These are phyloP conservation scores for Juncus effusus DNA, from an alignment of 176 grass and related monocot genomes.

Conservation along the genomic window DNA sequence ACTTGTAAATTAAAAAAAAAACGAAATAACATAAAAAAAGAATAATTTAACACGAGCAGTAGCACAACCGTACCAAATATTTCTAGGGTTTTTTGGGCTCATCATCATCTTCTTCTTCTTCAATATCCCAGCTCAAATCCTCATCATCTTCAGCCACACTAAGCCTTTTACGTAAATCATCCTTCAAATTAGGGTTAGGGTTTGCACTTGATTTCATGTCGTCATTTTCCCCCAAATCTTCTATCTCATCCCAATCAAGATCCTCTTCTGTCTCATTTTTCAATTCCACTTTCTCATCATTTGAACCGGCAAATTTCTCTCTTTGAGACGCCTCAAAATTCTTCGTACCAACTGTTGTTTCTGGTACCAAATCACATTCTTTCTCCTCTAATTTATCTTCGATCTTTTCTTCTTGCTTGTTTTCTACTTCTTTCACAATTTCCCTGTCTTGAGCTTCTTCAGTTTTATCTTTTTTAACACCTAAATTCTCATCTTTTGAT, in stretches of 20 bases:
- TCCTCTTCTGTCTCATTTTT: slow-evolving; percentile 23
- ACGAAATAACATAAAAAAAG: slow-evolving; percentile 10
- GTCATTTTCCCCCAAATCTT: slow-evolving; percentile 80
- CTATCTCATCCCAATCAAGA: slow-evolving; percentile 82
- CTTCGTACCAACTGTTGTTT: not conserved
- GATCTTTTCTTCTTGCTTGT: slow-evolving; percentile 10
- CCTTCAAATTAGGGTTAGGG: slow-evolving; percentile 41
- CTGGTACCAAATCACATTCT: not conserved
- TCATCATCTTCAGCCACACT: slow-evolving; percentile 76
- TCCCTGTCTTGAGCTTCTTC: slow-evolving; percentile 2
- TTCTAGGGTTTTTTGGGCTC: slow-evolving; percentile 29
- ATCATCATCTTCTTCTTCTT: slow-evolving; percentile 61
- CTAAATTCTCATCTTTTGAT: not conserved
- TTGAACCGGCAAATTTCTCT: not conserved
- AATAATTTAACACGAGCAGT: slow-evolving; percentile 11
- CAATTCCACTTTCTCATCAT: slow-evolving; percentile 9
- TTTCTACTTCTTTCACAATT: slow-evolving; percentile 7
- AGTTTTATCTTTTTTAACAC: not conserved
- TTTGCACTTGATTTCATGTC: slow-evolving; percentile 37
- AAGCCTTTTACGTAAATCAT: slow-evolving; percentile 65
- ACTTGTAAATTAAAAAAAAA: slow-evolving; percentile 32
- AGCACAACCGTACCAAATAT: slow-evolving; percentile 16
- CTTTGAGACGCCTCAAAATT: not conserved
- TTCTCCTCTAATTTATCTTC: slow-evolving; percentile 14
- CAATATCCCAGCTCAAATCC: slow-evolving; percentile 98